phyloP scores from a whole-genome alignment of 768 basidiomycete genomes.

The Ramaria rubella region DNA sequence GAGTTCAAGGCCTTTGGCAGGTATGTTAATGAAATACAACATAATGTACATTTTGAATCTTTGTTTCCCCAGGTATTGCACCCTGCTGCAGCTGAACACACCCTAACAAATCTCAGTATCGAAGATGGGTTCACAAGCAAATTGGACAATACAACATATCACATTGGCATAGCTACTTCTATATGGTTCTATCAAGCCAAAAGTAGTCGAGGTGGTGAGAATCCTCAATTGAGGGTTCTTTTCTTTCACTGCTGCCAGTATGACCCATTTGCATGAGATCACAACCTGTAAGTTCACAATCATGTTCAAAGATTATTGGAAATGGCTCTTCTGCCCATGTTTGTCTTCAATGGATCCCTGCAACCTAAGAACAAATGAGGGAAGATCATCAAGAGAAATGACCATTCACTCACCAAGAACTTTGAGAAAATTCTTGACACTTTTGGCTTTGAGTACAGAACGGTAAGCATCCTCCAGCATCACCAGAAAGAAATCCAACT shows the following conservation, averaged over 20 bases:
- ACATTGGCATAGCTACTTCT: too few relatives aligned
- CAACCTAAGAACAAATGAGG: constrained; percentile 38
- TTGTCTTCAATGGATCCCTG: constrained; percentile 43
- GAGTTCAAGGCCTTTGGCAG: constrained; percentile 15
- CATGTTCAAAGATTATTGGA: constrained; percentile 22
- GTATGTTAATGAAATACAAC: constrained; percentile 10
- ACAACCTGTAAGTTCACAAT: not conserved
- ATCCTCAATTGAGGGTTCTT: constrained; percentile 36
- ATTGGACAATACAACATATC: too few relatives aligned
- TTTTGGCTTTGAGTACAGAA: too few relatives aligned
- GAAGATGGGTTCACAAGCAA: constrained; percentile 31
- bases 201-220: constrained; percentile 29
- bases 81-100: constrained; percentile 25
- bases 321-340: constrained; percentile 35
- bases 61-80: constrained; percentile 25
- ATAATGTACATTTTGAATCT: too few relatives aligned
- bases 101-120: constrained; percentile 28
- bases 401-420: constrained; percentile 20
- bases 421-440: constrained; percentile 33
- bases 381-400: constrained; percentile 21
- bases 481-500: constrained; percentile 20
- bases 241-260: constrained; percentile 32
- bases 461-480: constrained; percentile 41
- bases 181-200: too few relatives aligned
- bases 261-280: not conserved